Base-by-base conservation (phyloP, 208 protist species). In the Crithidia acanthocephali region DNA sequence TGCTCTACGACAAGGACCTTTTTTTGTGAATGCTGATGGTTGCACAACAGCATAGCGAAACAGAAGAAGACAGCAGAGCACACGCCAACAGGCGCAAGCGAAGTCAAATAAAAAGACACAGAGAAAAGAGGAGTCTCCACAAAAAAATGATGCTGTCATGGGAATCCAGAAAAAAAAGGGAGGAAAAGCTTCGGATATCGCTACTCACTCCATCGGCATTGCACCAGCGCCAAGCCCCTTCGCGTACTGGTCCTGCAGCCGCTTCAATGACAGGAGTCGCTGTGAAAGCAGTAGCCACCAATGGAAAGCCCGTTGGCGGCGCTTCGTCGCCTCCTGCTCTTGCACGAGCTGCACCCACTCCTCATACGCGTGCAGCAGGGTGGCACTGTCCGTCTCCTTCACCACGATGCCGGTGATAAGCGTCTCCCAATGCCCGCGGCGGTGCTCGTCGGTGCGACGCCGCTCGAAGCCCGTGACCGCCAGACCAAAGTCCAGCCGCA, bases 221-320 rank as follows among this genome's bases (percentile, higher is more conserved):
- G 57, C 50, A 0, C 90, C 90, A 25, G 83, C 83, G 22, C 33
- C 62, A 0, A 79, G 62, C 20, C 91, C 91, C 20, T 83, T 69
- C 23, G 88, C 75, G 72, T 97, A 97, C 68, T 93, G 88, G 22
- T 85, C 60, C 67, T 85, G 82, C 61, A 97, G 69, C 1, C 93
- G 86, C 23, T 91, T 79, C 85, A 89, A 74, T 15, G 93, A 74
- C 18, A 97, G 76, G 50, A 92, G 58, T 11, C 87, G 82, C 76
- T 95, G 93, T 0, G 82, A 77, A 28, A 95, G 69, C 56, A 93
- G 70, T 51, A 93, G 53, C 91, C 93, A 97, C 93, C 88, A 95
- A n/a, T 86, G 80, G 53, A 94, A 85, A 0, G 89, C 79, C 5
- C 93, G 86, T 45, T 95, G 81, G 10, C 83, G 76, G 18, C 90